Evolutionary conservation across 805 yeast species (phyloP).

Genomic region (Candida boleticola): DNA sequence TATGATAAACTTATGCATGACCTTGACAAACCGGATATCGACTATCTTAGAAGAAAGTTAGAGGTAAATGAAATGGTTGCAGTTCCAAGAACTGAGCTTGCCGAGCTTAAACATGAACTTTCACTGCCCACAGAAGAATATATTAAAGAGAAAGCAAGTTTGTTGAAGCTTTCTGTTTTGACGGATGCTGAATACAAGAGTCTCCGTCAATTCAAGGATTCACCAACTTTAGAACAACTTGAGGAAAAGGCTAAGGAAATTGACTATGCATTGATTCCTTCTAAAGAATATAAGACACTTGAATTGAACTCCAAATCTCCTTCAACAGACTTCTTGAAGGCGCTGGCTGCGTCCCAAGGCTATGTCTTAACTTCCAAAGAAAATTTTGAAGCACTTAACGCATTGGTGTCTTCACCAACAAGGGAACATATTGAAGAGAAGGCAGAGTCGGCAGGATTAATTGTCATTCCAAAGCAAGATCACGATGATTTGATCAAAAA

Average conservation of each 20-base stretch:
- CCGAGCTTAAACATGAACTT: slow-evolving; percentile 2
- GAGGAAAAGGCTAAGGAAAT: slow-evolving; percentile 12
- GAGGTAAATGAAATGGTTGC: slow-evolving; percentile 12
- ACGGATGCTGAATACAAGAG: slow-evolving; percentile 4
- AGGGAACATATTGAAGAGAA: slow-evolving; percentile 14
- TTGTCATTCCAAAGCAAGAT: slow-evolving; percentile 15
- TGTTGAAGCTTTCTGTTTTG: slow-evolving; percentile 15
- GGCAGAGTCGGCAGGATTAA: slow-evolving; percentile 9
- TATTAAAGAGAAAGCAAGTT: slow-evolving; percentile 14
- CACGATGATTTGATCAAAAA: slow-evolving; percentile 15
- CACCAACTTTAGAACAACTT: neutral
- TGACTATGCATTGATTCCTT: slow-evolving; percentile 20
- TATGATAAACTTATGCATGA: slow-evolving; percentile 9
- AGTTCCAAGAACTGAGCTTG: slow-evolving; percentile 1
- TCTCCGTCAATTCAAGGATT: slow-evolving; percentile 1
- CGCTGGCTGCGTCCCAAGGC: slow-evolving; percentile 26
- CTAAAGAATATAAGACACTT: slow-evolving; percentile 10
- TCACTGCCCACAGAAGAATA: slow-evolving; percentile 17
- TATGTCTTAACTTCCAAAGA: slow-evolving; percentile 11
- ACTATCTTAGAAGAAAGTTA: slow-evolving; percentile 27
- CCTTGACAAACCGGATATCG: slow-evolving; percentile 3
- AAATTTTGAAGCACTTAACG: slow-evolving; percentile 12
- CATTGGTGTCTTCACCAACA: slow-evolving; percentile 12
- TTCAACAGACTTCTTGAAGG: slow-evolving; percentile 27
- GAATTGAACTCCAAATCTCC: slow-evolving; percentile 18